These are phyloP conservation scores for Fusarium oxysporum DNA, from an alignment of 2,329 filamentous ascomycete genomes.

Conservation along the genomic window DNA sequence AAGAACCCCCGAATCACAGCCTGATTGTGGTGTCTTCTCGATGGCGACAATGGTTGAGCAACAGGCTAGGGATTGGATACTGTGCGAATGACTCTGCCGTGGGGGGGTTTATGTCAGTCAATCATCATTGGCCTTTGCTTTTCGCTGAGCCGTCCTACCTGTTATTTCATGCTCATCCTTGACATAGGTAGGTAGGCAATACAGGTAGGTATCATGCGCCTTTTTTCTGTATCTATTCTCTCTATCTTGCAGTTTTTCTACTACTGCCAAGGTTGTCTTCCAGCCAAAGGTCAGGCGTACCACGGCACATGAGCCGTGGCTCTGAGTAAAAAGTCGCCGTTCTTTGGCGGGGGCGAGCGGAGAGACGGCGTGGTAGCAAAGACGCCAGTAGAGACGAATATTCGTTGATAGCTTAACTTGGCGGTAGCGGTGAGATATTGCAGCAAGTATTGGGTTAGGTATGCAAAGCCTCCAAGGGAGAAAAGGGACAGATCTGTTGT, in stretches of 20 bases:
- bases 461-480: not conserved
- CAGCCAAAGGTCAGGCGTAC: slow-evolving; percentile 34
- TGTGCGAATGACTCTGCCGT: slow-evolving; percentile 38
- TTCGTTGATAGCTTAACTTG: slow-evolving; percentile 1
- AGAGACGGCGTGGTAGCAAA: slow-evolving; percentile 11
- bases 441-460: not conserved
- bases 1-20: slow-evolving; percentile 5
- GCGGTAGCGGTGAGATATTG: slow-evolving; percentile 8
- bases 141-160: slow-evolving; percentile 10
- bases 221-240: slow-evolving; percentile 8
- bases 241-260: not conserved
- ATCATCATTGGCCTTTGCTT: slow-evolving; percentile 17
- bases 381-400: slow-evolving; percentile 11
- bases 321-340: slow-evolving; percentile 24
- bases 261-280: slow-evolving; percentile 15
- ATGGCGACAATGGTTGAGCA: slow-evolving; percentile 6
- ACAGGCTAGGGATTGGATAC: not conserved
- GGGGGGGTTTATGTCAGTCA: slow-evolving; percentile 32
- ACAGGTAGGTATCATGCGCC: slow-evolving; percentile 13
- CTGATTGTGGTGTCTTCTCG: slow-evolving; percentile 10
- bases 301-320: slow-evolving; percentile 33
- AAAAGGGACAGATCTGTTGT: not conserved
- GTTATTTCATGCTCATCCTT: not conserved
- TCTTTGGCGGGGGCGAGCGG: slow-evolving; percentile 21
- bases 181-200: not conserved